These are phyloP conservation scores for Backusella morwellensis DNA, from an alignment of 192 early-diverging fungal species.

Conservation along the genomic window DNA sequence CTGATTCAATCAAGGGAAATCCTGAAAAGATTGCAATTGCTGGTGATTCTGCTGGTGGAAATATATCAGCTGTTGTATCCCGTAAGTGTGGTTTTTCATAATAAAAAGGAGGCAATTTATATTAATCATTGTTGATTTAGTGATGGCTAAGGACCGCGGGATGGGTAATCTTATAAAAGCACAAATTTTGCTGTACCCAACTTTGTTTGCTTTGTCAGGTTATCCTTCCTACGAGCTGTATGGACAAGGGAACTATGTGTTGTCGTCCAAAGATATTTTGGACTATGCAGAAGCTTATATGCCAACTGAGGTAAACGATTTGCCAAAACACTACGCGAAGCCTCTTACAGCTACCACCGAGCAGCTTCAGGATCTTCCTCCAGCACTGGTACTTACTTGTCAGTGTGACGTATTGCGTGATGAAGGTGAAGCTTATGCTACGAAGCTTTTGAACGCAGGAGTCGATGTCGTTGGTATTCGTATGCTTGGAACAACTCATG, in stretches of 20 bases:
- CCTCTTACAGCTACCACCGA: not conserved
- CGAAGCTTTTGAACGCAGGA: slow-evolving; percentile 6
- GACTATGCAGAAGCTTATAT: not conserved
- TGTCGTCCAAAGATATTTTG: too few species aligned
- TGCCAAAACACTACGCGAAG: not conserved
- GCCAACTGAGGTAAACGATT: not conserved
- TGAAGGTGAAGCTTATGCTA: slow-evolving; percentile 18
- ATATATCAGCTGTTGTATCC: slow-evolving; percentile 3
- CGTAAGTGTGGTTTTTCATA: not conserved
- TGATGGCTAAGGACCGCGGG: slow-evolving; percentile 1
- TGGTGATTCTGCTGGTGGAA: slow-evolving; percentile 25
- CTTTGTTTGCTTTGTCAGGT: not conserved
- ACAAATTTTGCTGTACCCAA: slow-evolving; percentile 18
- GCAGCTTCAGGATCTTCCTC: slow-evolving; percentile 8
- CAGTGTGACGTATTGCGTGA: slow-evolving; percentile 20
- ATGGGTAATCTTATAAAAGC: not conserved
- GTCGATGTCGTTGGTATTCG: slow-evolving; percentile 29
- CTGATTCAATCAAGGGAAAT: not conserved
- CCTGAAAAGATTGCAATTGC: slow-evolving; percentile 4
- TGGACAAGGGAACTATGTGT: not conserved
- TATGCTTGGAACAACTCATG: slow-evolving; percentile 14
- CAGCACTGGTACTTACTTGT: slow-evolving; percentile 17
- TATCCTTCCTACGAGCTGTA: slow-evolving; percentile 1
- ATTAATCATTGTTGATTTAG: not conserved
- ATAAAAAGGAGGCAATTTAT: not conserved